Evolutionary conservation across 1,284 basidiomycete species (phyloP), one percentile per base, ranked within the genome.

Genomic region (Sporisorium exsertum): DNA sequence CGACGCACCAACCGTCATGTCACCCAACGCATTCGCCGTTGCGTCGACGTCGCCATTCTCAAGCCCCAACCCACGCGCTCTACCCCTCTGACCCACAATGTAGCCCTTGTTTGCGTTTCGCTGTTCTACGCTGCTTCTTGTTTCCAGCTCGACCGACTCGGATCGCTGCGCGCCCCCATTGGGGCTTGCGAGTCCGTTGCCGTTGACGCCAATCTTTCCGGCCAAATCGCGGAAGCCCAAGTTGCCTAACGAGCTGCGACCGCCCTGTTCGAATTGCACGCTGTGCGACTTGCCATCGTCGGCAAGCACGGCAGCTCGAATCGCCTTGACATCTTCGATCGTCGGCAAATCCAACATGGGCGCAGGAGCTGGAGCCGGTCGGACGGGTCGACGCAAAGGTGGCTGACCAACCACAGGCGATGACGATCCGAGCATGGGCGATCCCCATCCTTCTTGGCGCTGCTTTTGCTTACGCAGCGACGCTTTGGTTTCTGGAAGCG

Each of bases 261-360:
- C 40, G 40, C 40, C 64, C 24, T 67, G 65, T 13, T 72, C 65
- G 27, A 76, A 76, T 20, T 76, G 73, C 29, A 76, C 65, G 51
- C 64, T 76, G 65, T 76, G 76, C 10, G 71, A 65, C 37, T 60
- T 64, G 46, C 72, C 69, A 40, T 79, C 72, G 46, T 78, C 65
- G 16, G 81, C 76, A 12, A 80, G 52, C 16, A 63, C 71, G 1
- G 80, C 77, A 0, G 83, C 82, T 42, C 84, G 78, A 18, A 77
- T 73, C 16, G 83, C 81, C 24, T 81, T 78, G 40, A 85, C 81
- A 29, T 85, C 84, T 27, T 83, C 84, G 35, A 84, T 77, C 1
- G 84, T 85, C 5, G 84, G 84, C 26, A 85, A 64, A 63, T 85
- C 83, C 37, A 82, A 56, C 43, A 75, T 59, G 12, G 72, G 64